phyloP scores from a whole-genome alignment of 306 rosid genomes.

The Geum urbanum region DNA sequence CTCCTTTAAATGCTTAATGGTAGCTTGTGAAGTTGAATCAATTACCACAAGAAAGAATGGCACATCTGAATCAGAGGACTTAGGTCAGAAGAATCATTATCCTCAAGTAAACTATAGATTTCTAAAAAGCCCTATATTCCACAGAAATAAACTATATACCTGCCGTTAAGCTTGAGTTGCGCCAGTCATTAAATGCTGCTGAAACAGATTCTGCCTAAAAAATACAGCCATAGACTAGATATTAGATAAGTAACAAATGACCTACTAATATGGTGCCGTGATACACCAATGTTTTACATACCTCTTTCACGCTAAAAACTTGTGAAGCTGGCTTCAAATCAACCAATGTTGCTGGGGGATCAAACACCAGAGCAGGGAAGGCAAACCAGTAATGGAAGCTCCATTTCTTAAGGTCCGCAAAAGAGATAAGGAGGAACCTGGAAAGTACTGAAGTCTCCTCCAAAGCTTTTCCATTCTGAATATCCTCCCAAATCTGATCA shows the following conservation, averaged over 20 bases:
- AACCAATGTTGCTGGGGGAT: conserved; percentile 77
- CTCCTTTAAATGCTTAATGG: conserved; percentile 66
- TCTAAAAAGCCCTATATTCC: background rate
- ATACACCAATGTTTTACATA: conserved; percentile 29
- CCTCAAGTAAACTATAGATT: background rate
- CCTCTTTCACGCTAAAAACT: conserved; percentile 67
- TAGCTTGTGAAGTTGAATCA: conserved; percentile 54
- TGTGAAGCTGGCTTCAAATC: conserved; percentile 69
- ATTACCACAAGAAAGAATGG: conserved; percentile 72
- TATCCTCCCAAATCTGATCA: conserved; percentile 88
- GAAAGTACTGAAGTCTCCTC: conserved; percentile 76
- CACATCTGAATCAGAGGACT: conserved; percentile 44
- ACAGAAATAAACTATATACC: no score
- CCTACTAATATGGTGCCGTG: conserved; percentile 4
- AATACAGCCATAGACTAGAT: conserved; percentile 12
- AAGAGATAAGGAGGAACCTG: conserved; percentile 84
- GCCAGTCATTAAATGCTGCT: conserved; percentile 77
- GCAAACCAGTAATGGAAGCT: conserved; percentile 88
- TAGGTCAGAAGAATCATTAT: conserved; percentile 24
- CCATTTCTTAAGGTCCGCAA: conserved; percentile 93
- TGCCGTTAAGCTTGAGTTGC: conserved; percentile 59
- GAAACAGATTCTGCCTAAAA: conserved; percentile 72
- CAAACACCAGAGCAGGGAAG: conserved; percentile 83
- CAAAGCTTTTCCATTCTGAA: conserved; percentile 69
- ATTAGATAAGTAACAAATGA: conserved; percentile 22